Evolutionary conservation across 495 filamentous ascomycete species (phyloP), one percentile per base, ranked within the genome.

Genomic region (Haplographium delicatum): DNA sequence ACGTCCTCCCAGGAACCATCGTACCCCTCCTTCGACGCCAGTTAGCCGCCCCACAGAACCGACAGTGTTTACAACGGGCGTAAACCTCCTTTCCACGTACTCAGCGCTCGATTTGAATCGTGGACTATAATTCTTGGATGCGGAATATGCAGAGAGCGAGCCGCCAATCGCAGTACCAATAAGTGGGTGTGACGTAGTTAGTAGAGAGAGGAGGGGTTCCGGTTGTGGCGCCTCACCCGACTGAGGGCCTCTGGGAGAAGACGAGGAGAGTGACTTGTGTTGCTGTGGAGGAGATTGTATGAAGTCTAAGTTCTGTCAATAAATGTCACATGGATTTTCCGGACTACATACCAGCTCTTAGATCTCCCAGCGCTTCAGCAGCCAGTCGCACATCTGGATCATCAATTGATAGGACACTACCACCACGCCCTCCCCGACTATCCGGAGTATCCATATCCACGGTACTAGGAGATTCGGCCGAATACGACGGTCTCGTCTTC

Each of bases 121-220:
- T 0, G 90, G 88, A 4, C 87, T 89, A 61, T 93, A 93, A 20
- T 85, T 85, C 65, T 97, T 96, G 15, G 85, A 85, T 4, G 74
- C 80, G 25, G 81, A 78, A 62, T 96, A 97, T 2, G 86, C 86
- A 24, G 84, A 85, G 1, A 89, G 72, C 1, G 89, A 90, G 37
- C 81, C 83, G 59, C 84, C 84, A 54, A 95, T 88, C 0, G 89
- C 85, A 8, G 85, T 84, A 1, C 83, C 85, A 25, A 94, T 74
- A 42, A 89, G 71, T 10, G 88, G 88, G 57, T 94, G 86, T 2
- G 82, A 81, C 2, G 86, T 83, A 3, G 87, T 90, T 8, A 96
- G 71, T 26, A 96, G 75, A 10, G 85, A 81, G 4, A 94, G 72
- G 4, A 94, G 73, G 3, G 89, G 89, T 66, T 91, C 87, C 5